Evolutionary conservation across 2,329 filamentous ascomycete genomes (phyloP).

Genomic region (Fusarium solani-melongenae): DNA sequence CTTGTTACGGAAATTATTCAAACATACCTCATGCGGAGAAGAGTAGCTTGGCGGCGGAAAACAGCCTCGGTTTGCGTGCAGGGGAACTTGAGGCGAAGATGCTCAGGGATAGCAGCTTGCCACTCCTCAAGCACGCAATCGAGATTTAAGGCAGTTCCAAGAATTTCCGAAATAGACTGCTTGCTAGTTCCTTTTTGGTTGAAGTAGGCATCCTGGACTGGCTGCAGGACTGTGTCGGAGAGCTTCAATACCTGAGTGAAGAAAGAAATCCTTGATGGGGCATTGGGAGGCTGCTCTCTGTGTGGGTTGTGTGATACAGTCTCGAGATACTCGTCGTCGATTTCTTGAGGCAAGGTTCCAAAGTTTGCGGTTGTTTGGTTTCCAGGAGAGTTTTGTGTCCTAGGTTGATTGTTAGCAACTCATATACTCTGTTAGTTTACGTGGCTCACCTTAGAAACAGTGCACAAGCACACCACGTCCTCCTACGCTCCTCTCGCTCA

Average conservation of each 20-base stretch:
- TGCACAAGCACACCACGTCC: constrained; percentile 42
- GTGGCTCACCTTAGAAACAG: constrained; percentile 28
- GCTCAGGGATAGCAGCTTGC: constrained; percentile 33
- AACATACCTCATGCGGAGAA: constrained; percentile 36
- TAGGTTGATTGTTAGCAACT: background rate
- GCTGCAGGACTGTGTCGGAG: constrained; percentile 33
- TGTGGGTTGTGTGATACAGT: constrained; percentile 1
- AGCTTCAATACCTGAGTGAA: constrained; percentile 37
- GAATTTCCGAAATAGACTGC: constrained; percentile 12
- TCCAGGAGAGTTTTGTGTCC: constrained; percentile 33
- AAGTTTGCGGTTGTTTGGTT: constrained; percentile 18
- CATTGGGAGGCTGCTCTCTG: constrained; percentile 31
- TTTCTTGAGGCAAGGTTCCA: constrained; percentile 34
- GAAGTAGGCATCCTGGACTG: constrained; percentile 32
- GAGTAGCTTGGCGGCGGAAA: constrained; percentile 38
- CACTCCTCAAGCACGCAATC: constrained; percentile 39
- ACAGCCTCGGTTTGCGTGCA: constrained; percentile 29
- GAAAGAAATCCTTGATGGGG: constrained; percentile 36
- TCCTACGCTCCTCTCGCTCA: constrained; percentile 38
- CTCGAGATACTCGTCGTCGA: constrained; percentile 41
- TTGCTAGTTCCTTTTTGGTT: background rate
- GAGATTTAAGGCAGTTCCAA: constrained; percentile 29
- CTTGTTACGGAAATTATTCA: rapidly evolving
- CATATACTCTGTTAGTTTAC: rapidly evolving
- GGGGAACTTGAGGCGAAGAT: constrained; percentile 31